These are phyloP conservation scores for Sclerotinia nivalis DNA, from an alignment of 2,329 filamentous ascomycete species.

Conservation along the genomic window DNA sequence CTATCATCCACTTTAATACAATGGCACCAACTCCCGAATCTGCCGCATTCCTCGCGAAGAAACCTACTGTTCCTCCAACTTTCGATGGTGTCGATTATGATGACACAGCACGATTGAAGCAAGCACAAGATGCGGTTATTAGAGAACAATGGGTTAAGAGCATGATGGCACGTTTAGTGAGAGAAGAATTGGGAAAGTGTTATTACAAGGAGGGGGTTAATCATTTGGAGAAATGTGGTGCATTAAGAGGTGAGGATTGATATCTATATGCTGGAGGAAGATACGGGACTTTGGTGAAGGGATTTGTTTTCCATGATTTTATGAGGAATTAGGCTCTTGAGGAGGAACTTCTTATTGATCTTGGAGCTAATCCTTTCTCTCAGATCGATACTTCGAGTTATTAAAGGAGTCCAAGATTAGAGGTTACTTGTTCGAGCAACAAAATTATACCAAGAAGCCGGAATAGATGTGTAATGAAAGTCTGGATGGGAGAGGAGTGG, in stretches of 20 bases:
- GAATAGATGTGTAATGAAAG: constrained; percentile 15
- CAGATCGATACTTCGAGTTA: constrained; percentile 78
- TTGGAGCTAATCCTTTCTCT: constrained; percentile 19
- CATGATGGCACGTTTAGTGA: constrained; percentile 83
- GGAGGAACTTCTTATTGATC: background rate
- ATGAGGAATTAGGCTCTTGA: background rate
- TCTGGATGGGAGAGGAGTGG: background rate
- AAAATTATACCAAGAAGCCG: constrained; percentile 66
- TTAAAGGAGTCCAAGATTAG: constrained; percentile 75
- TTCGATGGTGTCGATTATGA: constrained; percentile 88
- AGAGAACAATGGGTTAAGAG: constrained; percentile 86
- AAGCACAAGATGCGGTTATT: constrained; percentile 78
- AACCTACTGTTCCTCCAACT: constrained; percentile 77
- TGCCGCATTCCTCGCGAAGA: constrained; percentile 76
- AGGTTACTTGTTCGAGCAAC: constrained; percentile 77
- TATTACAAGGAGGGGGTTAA: constrained; percentile 83
- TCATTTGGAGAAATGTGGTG: constrained; percentile 83
- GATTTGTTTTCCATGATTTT: background rate
- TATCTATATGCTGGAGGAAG: background rate
- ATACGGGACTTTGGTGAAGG: background rate
- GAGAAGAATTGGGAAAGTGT: constrained; percentile 83
- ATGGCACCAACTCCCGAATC: constrained; percentile 83
- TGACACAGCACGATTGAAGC: constrained; percentile 77
- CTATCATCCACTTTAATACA: background rate
- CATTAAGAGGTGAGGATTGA: constrained; percentile 68